Evolutionary conservation across 495 filamentous ascomycete species (phyloP).

Genomic region (Penicilliopsis zonata): DNA sequence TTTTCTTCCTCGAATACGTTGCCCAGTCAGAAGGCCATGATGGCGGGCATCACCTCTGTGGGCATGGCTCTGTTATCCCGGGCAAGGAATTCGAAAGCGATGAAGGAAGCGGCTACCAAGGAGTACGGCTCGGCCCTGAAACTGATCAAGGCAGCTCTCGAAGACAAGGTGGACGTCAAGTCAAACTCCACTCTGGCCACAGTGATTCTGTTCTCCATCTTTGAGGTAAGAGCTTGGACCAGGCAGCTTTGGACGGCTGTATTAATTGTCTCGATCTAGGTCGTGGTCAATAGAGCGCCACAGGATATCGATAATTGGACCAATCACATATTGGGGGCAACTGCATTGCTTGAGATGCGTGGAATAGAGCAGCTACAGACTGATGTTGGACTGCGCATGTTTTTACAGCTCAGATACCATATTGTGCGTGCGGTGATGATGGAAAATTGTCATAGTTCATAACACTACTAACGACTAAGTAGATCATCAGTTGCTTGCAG

Average conservation of each 20-base stretch:
- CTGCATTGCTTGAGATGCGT: constrained; percentile 42
- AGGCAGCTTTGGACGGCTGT: too few relatives aligned
- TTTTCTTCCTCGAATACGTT: constrained; percentile 11
- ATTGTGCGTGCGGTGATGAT: constrained; percentile 19
- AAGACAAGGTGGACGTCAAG: constrained; percentile 38
- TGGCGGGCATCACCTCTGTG: constrained; percentile 34
- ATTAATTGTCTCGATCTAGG: too few relatives aligned
- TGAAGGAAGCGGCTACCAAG: constrained; percentile 26
- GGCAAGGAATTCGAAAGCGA: constrained; percentile 16
- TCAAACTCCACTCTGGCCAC: constrained; percentile 51
- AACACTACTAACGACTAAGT: constrained; percentile 1
- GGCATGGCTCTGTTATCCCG: constrained; percentile 39
- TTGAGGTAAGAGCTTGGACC: constrained; percentile 34
- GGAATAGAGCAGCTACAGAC: constrained; percentile 44
- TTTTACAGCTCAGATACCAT: constrained; percentile 41
- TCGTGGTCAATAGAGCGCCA: constrained; percentile 35
- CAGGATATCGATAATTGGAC: constrained; percentile 40
- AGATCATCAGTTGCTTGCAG: constrained; percentile 32
- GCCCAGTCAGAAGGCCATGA: constrained; percentile 22
- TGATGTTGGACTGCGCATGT: constrained; percentile 42
- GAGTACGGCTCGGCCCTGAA: constrained; percentile 38
- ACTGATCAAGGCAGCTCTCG: constrained; percentile 41
- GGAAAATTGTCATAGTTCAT: neutral
- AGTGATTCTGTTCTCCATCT: constrained; percentile 44
- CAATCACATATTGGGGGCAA: constrained; percentile 48